phyloP scores from a whole-genome alignment of 208 protist species.

The Wallacemonas collosoma region DNA sequence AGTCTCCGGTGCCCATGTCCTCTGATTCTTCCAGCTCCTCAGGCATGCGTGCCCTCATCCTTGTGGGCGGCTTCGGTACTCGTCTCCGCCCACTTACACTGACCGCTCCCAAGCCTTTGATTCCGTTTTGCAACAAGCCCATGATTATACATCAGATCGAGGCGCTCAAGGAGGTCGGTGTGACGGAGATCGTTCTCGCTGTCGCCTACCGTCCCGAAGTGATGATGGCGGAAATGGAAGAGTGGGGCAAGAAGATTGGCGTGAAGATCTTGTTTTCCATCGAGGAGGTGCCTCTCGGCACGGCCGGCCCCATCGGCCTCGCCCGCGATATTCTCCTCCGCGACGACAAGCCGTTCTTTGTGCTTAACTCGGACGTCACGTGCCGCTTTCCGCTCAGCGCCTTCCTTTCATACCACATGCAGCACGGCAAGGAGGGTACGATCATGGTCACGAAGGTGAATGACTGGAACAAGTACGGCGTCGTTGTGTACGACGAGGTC shows the following conservation, averaged over 20 bases:
- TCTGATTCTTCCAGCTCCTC: constrained; percentile 25
- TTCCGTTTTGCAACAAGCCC: constrained; percentile 98
- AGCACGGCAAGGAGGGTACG: constrained; percentile 95
- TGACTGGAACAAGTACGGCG: constrained; percentile 98
- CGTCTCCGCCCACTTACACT: constrained; percentile 97
- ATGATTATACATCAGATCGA: constrained; percentile 98
- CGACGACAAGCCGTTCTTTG: constrained; percentile 96
- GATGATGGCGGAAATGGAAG: constrained; percentile 93
- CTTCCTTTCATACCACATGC: constrained; percentile 95
- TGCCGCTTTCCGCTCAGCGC: constrained; percentile 95
- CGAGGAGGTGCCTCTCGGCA: constrained; percentile 96
- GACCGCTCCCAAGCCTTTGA: constrained; percentile 96
- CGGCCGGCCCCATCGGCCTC: constrained; percentile 96
- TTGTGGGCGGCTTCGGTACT: constrained; percentile 96
- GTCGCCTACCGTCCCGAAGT: constrained; percentile 96
- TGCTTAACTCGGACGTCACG: constrained; percentile 98
- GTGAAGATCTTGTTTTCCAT: constrained; percentile 96
- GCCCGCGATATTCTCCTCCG: constrained; percentile 88
- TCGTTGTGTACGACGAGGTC: constrained; percentile 94
- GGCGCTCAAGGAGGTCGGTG: constrained; percentile 91
- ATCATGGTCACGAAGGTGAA: constrained; percentile 96
- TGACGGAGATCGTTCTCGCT: constrained; percentile 96
- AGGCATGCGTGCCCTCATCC: constrained; percentile 97
- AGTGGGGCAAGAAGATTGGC: constrained; percentile 86
- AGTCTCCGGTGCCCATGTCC: neutral